phyloP scores from a whole-genome alignment of 2,329 filamentous ascomycete genomes.

The Fusarium clavum region DNA sequence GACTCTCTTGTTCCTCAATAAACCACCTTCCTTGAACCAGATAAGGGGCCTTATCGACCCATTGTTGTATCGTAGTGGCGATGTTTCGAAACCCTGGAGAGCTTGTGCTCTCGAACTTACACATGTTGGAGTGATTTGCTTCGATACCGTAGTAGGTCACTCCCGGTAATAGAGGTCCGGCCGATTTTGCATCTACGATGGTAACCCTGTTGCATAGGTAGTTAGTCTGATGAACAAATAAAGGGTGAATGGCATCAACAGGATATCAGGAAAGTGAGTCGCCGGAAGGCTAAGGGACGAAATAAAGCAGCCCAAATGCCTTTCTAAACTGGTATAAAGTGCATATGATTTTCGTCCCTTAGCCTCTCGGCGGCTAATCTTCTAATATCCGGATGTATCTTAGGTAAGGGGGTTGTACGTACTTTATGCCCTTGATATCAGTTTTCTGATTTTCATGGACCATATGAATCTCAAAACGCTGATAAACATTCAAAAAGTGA shows the following conservation, averaged over 20 bases:
- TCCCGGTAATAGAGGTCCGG: constrained; percentile 75
- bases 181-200: constrained; percentile 77
- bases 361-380: neutral
- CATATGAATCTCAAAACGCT: constrained; percentile 79
- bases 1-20: constrained; percentile 67
- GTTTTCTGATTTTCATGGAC: constrained; percentile 80
- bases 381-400: neutral
- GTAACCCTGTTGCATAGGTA: constrained; percentile 55
- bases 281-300: neutral
- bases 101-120: constrained; percentile 73
- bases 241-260: neutral
- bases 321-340: neutral
- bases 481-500: constrained; percentile 77
- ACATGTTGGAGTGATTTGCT: constrained; percentile 77
- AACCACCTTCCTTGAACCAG: constrained; percentile 69
- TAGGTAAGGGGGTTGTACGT: constrained; percentile 33
- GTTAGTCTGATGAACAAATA: constrained; percentile 3
- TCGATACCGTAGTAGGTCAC: constrained; percentile 81
- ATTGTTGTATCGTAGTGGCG: constrained; percentile 61
- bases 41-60: constrained; percentile 65
- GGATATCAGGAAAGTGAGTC: neutral
- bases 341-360: neutral
- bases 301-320: neutral
- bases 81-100: constrained; percentile 73
- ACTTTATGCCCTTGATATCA: constrained; percentile 72